A percentile compares a stretch with the other conserved stretches of the same genome.
These are phyloP conservation scores for Cunninghamia lanceolata DNA, from an alignment of 75 land plant species.

Conservation along the genomic window DNA sequence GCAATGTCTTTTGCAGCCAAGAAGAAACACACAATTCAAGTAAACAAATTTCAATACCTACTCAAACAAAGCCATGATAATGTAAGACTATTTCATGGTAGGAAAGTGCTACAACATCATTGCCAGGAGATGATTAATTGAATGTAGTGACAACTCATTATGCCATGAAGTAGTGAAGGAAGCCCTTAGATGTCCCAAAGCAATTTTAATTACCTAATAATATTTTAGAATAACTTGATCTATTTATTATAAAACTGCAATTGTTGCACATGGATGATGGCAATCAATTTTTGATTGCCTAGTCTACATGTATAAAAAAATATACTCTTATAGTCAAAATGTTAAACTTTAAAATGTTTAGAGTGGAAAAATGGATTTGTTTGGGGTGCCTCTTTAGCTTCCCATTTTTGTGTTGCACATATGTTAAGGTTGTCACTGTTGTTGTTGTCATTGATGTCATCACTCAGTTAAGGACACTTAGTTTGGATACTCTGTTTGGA, in stretches of 20 bases:
- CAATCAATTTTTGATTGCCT: background rate
- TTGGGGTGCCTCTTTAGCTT: background rate
- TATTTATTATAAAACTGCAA: background rate
- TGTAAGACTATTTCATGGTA: background rate
- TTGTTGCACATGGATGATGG: background rate
- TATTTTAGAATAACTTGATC: no score
- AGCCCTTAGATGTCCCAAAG: background rate
- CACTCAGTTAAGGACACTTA: no score
- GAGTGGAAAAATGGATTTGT: background rate
- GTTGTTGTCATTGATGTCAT: no score
- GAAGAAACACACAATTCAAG: constrained; percentile 82
- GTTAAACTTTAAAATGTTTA: background rate
- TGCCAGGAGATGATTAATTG: background rate
- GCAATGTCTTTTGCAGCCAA: constrained; percentile 55
- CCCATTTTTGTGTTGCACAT: constrained; percentile 7
- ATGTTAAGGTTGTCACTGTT: no score
- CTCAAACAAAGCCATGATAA: constrained; percentile 52
- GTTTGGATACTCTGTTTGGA: no score
- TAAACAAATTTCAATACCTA: constrained; percentile 65
- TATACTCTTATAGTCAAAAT: no score
- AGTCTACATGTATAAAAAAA: background rate
- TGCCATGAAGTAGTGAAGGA: background rate
- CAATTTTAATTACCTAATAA: no score
- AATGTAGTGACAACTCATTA: background rate
- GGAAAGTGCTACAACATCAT: constrained; percentile 1